phyloP scores from a whole-genome alignment of 441 rosid genomes.

The Geranium incanum region DNA sequence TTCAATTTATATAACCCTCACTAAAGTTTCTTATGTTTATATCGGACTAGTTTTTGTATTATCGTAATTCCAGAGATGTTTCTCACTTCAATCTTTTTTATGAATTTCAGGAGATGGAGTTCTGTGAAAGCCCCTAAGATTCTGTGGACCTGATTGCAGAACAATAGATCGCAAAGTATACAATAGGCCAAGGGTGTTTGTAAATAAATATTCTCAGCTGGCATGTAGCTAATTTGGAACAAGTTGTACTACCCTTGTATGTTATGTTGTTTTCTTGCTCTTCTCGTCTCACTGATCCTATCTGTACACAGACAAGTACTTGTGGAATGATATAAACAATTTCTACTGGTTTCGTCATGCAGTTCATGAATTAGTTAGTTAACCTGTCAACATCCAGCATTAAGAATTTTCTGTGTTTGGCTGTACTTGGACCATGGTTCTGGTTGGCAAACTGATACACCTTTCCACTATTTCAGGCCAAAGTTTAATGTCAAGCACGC shows the following conservation, averaged over 20 bases:
- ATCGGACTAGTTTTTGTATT: not conserved
- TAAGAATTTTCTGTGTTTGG: not conserved
- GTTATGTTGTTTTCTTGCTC: not conserved
- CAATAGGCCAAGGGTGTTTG: not conserved
- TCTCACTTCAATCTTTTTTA: slow-evolving; percentile 19
- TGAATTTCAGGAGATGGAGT: slow-evolving; percentile 57
- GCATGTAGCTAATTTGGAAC: not conserved
- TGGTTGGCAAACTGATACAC: not conserved
- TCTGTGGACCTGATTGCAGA: slow-evolving; percentile 15
- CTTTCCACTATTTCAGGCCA: not conserved
- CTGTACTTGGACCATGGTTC: not conserved
- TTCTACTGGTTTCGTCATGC: not conserved
- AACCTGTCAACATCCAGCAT: not conserved
- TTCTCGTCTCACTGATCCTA: not conserved
- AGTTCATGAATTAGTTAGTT: not conserved
- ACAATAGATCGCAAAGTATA: slow-evolving; percentile 12
- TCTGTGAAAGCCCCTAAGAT: slow-evolving; percentile 49
- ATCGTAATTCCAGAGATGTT: not conserved
- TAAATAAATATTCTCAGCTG: not conserved
- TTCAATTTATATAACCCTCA: not conserved
- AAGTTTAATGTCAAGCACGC: not conserved
- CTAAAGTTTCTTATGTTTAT: not conserved
- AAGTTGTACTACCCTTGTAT: not conserved
- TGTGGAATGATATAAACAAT: not conserved
- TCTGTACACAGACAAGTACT: not conserved